A percentile compares a stretch with the other conserved stretches of the same genome.
These are phyloP conservation scores for Pestalotiopsis sp. DNA, from an alignment of 2,329 filamentous ascomycete genomes.

Conservation along the genomic window DNA sequence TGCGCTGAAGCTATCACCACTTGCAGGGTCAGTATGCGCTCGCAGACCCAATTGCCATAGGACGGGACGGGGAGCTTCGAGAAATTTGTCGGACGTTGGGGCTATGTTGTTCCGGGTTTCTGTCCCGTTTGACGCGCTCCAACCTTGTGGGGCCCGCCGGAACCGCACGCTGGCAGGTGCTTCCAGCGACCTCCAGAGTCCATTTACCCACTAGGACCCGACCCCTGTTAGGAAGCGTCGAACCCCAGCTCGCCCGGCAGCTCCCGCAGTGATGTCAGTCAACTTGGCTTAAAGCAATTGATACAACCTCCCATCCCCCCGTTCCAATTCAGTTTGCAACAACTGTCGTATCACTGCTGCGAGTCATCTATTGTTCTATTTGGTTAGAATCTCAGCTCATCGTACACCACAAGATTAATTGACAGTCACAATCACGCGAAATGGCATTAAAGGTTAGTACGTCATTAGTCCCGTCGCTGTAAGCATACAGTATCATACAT, in stretches of 20 bases:
- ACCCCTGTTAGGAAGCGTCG: background rate
- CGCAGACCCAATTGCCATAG: background rate
- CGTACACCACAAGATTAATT: background rate
- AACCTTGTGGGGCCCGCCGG: background rate
- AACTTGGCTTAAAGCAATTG: background rate
- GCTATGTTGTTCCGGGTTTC: constrained; percentile 5
- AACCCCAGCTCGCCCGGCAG: background rate
- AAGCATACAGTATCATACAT: background rate
- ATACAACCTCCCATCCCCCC: background rate
- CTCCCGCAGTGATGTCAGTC: constrained; percentile 3
- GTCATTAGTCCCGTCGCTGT: background rate
- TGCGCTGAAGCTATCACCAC: background rate
- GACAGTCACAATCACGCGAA: background rate
- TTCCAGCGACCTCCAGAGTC: background rate
- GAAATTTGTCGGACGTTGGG: constrained; percentile 10
- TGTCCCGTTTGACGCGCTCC: background rate
- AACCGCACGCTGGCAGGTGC: background rate
- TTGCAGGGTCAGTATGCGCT: background rate
- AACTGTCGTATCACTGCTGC: background rate
- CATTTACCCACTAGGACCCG: background rate
- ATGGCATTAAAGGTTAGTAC: constrained; percentile 10
- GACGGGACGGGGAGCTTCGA: background rate
- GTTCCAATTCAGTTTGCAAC: background rate
- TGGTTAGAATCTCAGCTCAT: too few relatives aligned
- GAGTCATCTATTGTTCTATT: background rate